Conservation (phyloP, 2,329 filamentous ascomycete species). For the Phialocephala subalpina region DNA sequence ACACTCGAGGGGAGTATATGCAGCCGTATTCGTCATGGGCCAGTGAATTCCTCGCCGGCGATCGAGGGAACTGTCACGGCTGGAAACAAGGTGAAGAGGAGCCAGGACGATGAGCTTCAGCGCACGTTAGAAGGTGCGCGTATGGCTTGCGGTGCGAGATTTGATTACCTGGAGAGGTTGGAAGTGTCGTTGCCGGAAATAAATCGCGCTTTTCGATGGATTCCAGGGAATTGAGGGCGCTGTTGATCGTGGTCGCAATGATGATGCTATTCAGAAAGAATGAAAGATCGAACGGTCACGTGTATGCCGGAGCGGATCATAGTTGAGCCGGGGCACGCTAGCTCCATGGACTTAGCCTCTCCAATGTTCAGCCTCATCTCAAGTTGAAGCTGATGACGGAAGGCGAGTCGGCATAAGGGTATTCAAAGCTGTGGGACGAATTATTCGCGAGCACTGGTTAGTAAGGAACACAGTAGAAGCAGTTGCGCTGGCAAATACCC, state of each 20-base stretch:
- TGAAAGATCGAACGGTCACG: conserved; percentile 28
- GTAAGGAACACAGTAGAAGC: too few species aligned
- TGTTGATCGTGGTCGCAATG: conserved; percentile 20
- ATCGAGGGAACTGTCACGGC: conserved; percentile 63
- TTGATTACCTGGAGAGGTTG: conserved; percentile 16
- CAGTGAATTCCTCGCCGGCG: conserved; percentile 61
- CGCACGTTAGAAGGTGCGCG: neutral
- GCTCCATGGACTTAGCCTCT: neutral
- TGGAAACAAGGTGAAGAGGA: conserved; percentile 61
- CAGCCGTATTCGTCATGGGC: conserved; percentile 64
- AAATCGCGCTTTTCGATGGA: conserved; percentile 25
- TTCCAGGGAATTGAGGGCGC: conserved; percentile 26
- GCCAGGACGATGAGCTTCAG: conserved; percentile 51
- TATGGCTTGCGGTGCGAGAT: neutral
- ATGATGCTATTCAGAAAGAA: conserved; percentile 27
- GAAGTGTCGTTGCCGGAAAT: neutral
- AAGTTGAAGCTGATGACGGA: neutral
- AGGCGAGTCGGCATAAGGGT: too few species aligned
- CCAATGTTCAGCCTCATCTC: neutral
- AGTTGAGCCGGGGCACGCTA: neutral
- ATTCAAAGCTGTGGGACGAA: too few species aligned
- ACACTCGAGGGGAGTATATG: conserved; percentile 86
- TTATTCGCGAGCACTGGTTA: too few species aligned
- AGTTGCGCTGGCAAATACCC: too few species aligned
- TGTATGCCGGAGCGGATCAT: conserved; percentile 13